A percentile compares a stretch with the other conserved stretches of the same genome.
Evolutionary conservation across 164 flowering plant species (phyloP).

Genomic region (Nymphaea colorata): DNA sequence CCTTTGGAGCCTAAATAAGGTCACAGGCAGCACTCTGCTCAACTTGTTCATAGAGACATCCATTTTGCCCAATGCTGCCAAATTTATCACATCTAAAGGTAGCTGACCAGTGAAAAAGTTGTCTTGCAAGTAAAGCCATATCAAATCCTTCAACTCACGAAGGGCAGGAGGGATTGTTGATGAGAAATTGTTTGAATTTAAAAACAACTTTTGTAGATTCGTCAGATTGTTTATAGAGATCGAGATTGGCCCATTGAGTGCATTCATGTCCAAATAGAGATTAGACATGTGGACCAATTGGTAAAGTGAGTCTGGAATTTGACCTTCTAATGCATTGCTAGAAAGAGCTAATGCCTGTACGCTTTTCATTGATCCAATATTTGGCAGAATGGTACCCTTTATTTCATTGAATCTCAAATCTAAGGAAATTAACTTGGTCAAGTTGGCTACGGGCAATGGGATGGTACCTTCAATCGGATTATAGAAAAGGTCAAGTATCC

Average conservation of each 20-base stretch:
- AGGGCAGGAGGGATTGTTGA: background rate
- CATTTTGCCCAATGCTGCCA: background rate
- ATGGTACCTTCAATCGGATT: conserved; percentile 6
- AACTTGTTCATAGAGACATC: background rate
- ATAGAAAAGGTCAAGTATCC: background rate
- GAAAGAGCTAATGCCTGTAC: background rate
- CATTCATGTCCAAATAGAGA: background rate
- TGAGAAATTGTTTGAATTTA: background rate
- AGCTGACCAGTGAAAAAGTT: background rate
- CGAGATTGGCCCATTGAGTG: background rate
- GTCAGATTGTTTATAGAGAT: background rate
- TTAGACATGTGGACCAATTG: background rate
- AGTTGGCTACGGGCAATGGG: conserved; percentile 5
- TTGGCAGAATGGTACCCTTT: conserved; percentile 1
- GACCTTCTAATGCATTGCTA: background rate
- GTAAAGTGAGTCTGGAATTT: background rate
- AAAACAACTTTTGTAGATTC: background rate
- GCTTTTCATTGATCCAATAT: background rate
- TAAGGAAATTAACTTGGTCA: conserved; percentile 1
- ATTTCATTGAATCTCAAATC: background rate
- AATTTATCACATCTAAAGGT: background rate
- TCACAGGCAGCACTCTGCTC: background rate
- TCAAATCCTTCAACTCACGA: background rate
- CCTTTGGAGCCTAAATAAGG: background rate
- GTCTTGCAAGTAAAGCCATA: background rate